These are phyloP conservation scores for Yamadazyma conglobata DNA, from an alignment of 1,139 yeast genomes.

Conservation along the genomic window DNA sequence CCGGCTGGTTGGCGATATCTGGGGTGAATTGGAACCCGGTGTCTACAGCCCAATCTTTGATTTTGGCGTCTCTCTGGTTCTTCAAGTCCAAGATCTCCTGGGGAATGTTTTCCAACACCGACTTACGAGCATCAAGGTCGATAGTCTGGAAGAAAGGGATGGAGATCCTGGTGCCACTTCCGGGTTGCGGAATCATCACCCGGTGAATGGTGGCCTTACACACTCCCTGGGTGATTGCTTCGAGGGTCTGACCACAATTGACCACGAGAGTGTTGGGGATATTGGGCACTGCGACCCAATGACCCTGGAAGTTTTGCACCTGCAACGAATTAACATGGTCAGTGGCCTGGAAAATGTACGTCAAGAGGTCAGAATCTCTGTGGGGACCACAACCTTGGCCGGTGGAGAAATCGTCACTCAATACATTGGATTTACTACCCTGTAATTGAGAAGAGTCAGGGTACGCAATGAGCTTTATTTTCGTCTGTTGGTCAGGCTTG, in stretches of 20 bases:
- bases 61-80: constrained; percentile 35
- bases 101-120: constrained; percentile 31
- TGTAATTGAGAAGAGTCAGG: constrained; percentile 37
- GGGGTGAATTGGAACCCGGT: constrained; percentile 52
- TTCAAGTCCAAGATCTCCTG: constrained; percentile 28
- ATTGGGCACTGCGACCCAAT: constrained; percentile 57
- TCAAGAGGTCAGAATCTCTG: constrained; percentile 63
- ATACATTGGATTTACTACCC: constrained; percentile 20
- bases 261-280: constrained; percentile 45
- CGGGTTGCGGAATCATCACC: constrained; percentile 53
- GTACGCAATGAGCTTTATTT: constrained; percentile 52
- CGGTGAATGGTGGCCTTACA: constrained; percentile 68
- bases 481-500: constrained; percentile 50
- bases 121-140: constrained; percentile 42
- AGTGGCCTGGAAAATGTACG: constrained; percentile 59
- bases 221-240: constrained; percentile 51
- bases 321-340: constrained; percentile 49
- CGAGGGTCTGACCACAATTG: constrained; percentile 54
- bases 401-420: constrained; percentile 42
- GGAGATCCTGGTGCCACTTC: constrained; percentile 50
- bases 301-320: constrained; percentile 59
- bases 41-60: constrained; percentile 40
- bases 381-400: constrained; percentile 71
- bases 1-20: constrained; percentile 39
- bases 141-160: constrained; percentile 56